Conservation (phyloP, 2,329 filamentous ascomycete species). For the Ceratocystis lukuohia region DNA sequence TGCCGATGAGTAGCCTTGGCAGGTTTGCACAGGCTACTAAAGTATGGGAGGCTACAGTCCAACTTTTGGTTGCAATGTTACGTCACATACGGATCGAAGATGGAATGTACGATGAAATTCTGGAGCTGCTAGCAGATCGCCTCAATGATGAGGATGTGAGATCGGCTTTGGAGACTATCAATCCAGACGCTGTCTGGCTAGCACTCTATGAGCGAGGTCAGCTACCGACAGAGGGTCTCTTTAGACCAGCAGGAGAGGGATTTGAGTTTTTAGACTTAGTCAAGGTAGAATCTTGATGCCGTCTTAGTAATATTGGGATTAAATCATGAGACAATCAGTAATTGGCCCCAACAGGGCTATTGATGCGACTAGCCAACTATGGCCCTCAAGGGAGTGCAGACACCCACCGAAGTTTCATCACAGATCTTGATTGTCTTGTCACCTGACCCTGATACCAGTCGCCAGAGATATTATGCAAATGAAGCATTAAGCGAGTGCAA, state of each 20-base stretch:
- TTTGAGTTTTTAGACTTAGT: conserved; percentile 28
- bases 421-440: too few relatives aligned
- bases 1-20: conserved; percentile 32
- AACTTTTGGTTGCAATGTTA: conserved; percentile 47
- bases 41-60: conserved; percentile 50
- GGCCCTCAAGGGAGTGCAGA: too few relatives aligned
- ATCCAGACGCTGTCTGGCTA: conserved; percentile 68
- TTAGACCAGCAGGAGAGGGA: conserved; percentile 33
- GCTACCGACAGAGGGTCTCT: conserved; percentile 25
- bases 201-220: conserved; percentile 37
- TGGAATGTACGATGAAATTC: conserved; percentile 55
- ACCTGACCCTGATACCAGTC: too few relatives aligned
- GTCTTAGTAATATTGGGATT: background rate
- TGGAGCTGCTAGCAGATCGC: conserved; percentile 45
- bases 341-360: too few relatives aligned
- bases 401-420: too few relatives aligned
- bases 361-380: too few relatives aligned
- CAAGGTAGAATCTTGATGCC: background rate
- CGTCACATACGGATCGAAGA: conserved; percentile 51
- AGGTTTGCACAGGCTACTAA: conserved; percentile 48
- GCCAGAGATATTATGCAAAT: too few relatives aligned
- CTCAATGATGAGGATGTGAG: conserved; percentile 38
- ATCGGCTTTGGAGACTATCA: conserved; percentile 47
- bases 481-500: too few relatives aligned
- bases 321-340: background rate